Conservation (phyloP, 2,329 filamentous ascomycete species). For the Colletotrichum simmondsii region DNA sequence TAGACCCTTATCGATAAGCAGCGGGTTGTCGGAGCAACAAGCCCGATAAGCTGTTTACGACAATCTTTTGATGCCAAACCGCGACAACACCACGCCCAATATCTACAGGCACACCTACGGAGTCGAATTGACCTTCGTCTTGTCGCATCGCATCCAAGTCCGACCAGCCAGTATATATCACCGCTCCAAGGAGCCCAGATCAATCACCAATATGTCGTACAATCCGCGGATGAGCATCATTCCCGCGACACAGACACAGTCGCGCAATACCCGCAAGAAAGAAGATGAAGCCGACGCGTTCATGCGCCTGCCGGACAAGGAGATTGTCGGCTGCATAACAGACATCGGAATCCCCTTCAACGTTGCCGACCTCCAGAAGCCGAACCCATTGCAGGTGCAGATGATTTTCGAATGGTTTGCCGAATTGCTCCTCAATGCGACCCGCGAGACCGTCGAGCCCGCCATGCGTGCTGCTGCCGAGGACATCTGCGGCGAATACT, state of each 20-base stretch:
- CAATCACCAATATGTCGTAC: conserved; percentile 61
- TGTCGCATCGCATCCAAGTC: background rate
- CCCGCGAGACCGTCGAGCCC: conserved; percentile 91
- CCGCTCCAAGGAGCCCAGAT: background rate
- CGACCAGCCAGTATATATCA: background rate
- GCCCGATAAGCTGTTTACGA: conserved; percentile 8
- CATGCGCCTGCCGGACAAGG: conserved; percentile 72
- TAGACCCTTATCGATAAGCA: background rate
- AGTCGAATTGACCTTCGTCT: background rate
- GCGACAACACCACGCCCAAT: background rate
- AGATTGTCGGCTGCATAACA: conserved; percentile 96
- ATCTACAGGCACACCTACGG: background rate
- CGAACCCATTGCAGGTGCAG: conserved; percentile 93
- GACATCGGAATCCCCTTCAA: conserved; percentile 95
- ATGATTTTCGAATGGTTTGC: conserved; percentile 99
- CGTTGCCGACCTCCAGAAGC: conserved; percentile 88
- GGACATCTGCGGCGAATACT: conserved; percentile 84
- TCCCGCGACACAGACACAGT: conserved; percentile 59
- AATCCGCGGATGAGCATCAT: conserved; percentile 72
- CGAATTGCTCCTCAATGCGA: conserved; percentile 92
- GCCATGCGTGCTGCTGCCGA: conserved; percentile 94
- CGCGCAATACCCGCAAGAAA: conserved; percentile 64
- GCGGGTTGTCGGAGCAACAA: conserved; percentile 31
- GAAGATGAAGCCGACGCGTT: conserved; percentile 69
- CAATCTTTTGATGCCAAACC: background rate